Conservation (phyloP, 176 grass and related monocot genomes). For the Avena insularis region DNA sequence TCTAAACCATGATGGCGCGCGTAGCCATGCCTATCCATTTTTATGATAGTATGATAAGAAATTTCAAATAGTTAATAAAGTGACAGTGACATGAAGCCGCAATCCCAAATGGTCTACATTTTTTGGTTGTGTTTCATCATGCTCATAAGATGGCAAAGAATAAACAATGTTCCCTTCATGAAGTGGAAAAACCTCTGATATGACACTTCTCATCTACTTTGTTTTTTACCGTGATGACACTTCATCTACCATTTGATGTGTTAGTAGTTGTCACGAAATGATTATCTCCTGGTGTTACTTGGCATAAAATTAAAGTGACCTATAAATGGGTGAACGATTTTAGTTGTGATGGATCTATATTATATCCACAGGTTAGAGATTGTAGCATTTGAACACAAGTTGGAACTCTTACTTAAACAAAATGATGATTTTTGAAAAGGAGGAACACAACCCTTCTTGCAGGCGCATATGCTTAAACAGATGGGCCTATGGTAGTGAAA, state of each 20-base stretch:
- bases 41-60: too few relatives aligned
- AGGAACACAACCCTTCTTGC: too few relatives aligned
- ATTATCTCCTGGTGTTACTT: too few relatives aligned
- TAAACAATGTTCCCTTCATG: background rate
- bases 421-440: too few relatives aligned
- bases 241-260: too few relatives aligned
- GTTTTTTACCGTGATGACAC: background rate
- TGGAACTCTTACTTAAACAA: background rate
- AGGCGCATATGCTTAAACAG: too few relatives aligned
- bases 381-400: background rate
- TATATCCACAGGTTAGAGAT: background rate
- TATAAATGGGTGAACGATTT: background rate
- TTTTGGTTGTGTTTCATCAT: background rate
- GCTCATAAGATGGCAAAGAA: background rate
- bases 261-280: too few relatives aligned
- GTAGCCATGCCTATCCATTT: too few relatives aligned
- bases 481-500: too few relatives aligned
- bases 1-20: too few relatives aligned
- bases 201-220: background rate
- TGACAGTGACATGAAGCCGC: background rate
- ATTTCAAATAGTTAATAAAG: background rate
- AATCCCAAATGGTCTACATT: background rate
- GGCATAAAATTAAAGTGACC: background rate
- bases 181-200: background rate
- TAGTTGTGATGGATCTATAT: background rate